These are phyloP conservation scores for Cryptosporidium felis DNA, from an alignment of 169 alveolate species.

Conservation along the genomic window DNA sequence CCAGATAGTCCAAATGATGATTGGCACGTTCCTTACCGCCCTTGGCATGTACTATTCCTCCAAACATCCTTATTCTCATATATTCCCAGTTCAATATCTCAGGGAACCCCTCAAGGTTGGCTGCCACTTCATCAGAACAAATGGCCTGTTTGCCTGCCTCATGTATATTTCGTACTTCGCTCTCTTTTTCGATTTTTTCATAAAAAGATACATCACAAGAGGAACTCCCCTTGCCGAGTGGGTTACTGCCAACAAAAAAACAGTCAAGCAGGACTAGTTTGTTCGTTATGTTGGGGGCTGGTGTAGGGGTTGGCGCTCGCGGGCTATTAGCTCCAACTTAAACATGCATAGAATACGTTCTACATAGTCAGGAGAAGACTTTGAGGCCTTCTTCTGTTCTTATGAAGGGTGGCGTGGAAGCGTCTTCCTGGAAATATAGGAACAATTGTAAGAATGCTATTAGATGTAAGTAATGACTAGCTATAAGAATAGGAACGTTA, in stretches of 20 bases:
- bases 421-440: too few species aligned
- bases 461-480: too few species aligned
- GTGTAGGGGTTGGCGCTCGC: too few species aligned
- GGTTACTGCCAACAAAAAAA: conserved; percentile 5
- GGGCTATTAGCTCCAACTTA: too few species aligned
- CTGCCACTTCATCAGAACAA: conserved; percentile 69
- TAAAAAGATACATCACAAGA: conserved; percentile 57
- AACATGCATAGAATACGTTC: too few species aligned
- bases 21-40: conserved; percentile 73
- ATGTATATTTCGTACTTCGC: conserved; percentile 75
- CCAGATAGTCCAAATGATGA: conserved; percentile 82
- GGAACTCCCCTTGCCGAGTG: conserved; percentile 28
- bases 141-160: conserved; percentile 71
- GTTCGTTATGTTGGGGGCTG: too few species aligned
- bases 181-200: conserved; percentile 71
- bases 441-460: too few species aligned
- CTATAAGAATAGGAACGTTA: too few species aligned
- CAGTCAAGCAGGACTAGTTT: background rate
- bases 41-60: conserved; percentile 49
- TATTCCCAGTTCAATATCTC: conserved; percentile 49
- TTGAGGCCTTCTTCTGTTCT: too few species aligned
- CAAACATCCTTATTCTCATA: conserved; percentile 51
- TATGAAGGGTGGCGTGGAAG: too few species aligned
- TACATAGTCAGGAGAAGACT: too few species aligned
- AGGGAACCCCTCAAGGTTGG: conserved; percentile 71